Base-by-base conservation (phyloP, 805 yeast genomes). In the Metschnikowia gruessii region DNA sequence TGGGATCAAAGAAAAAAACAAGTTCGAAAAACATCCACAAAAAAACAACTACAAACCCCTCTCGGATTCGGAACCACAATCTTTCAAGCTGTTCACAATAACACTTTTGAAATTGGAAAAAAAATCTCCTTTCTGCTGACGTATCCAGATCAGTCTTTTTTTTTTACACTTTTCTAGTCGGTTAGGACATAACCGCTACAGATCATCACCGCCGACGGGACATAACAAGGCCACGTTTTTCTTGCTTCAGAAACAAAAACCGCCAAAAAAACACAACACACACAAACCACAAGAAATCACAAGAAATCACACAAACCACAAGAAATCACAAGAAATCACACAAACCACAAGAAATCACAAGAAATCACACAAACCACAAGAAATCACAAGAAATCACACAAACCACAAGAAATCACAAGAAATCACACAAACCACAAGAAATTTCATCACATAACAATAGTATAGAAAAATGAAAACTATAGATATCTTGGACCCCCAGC, bases 391-490 rank as follows among this genome's bases (percentile, higher is more conserved):
- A n/a, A n/a, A n/a, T n/a, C n/a, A n/a, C n/a, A n/a, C n/a, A n/a
- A n/a, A n/a, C n/a, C n/a, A n/a, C n/a, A n/a, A n/a, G n/a, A n/a
- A n/a, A n/a, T n/a, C n/a, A n/a, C n/a, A n/a, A n/a, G n/a, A n/a
- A n/a, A n/a, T n/a, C n/a, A n/a, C n/a, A n/a, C n/a, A n/a, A n/a
- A n/a, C n/a, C n/a, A n/a, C n/a, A n/a, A n/a, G n/a, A n/a, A n/a
- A n/a, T n/a, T n/a, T n/a, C n/a, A n/a, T n/a, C n/a, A n/a, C n/a
- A n/a, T n/a, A n/a, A n/a, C n/a, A n/a, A n/a, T n/a, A n/a, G n/a
- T n/a, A n/a, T n/a, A n/a, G n/a, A n/a, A 40, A 13, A 11, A 68
- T 68, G 73, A 69, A 64, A 41, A 54, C 64, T 2, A 52, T 69
- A 28, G 64, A 64, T 40, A 51, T 68, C 11, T 39, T 53, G 29